Conservation (phyloP, 2,329 filamentous ascomycete species). For the Microsporum canis region DNA sequence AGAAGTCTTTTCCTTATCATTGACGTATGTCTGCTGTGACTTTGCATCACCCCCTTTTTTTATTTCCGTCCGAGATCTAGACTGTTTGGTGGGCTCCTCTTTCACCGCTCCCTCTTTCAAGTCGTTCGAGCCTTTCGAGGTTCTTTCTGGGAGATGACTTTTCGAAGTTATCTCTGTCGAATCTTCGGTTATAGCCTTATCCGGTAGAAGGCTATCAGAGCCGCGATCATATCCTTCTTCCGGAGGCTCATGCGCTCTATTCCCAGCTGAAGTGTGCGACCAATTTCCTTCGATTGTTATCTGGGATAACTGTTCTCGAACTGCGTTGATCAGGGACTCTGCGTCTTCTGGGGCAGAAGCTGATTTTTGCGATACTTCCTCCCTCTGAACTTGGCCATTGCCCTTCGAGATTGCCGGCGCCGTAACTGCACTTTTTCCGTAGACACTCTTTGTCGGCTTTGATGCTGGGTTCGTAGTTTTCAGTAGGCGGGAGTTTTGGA, state of each 20-base stretch:
- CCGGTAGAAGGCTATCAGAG: background rate
- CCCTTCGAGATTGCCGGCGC: background rate
- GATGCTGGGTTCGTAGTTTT: background rate
- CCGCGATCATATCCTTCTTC: too few relatives aligned
- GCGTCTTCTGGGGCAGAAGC: background rate
- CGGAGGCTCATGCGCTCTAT: background rate
- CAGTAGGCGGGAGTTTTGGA: background rate
- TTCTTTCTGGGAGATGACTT: background rate
- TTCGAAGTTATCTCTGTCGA: background rate
- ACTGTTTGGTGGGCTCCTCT: background rate
- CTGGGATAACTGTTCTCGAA: background rate
- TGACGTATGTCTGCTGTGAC: constrained; percentile 24
- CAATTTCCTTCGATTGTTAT: background rate
- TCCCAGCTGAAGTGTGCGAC: background rate
- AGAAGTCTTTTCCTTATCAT: constrained; percentile 24
- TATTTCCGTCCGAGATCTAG: background rate
- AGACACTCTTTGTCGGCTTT: background rate
- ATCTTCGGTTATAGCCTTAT: background rate
- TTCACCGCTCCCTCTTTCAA: background rate
- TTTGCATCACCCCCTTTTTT: constrained; percentile 11
- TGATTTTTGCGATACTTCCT: background rate
- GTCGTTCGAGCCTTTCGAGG: background rate
- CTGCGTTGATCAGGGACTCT: background rate
- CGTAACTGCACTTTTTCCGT: background rate
- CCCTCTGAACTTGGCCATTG: too few relatives aligned